phyloP scores from a whole-genome alignment of 768 basidiomycete genomes.

The Candolleomyces efflorescens region DNA sequence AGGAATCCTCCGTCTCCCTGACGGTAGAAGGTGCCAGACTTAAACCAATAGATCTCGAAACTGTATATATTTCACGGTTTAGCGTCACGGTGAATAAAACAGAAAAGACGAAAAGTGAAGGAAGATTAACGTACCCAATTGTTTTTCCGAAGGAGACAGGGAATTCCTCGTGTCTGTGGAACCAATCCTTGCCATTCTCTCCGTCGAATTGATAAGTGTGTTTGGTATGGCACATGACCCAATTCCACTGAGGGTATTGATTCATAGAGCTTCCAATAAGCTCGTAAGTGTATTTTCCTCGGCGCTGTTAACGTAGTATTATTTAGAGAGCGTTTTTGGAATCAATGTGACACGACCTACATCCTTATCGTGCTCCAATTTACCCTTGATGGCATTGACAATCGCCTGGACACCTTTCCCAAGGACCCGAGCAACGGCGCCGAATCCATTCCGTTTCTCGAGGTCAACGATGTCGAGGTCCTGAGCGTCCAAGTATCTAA shows the following conservation, averaged over 20 bases:
- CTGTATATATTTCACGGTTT: slow-evolving; percentile 1
- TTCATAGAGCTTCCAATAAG: not conserved
- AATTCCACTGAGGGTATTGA: slow-evolving; percentile 15
- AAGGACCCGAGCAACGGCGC: not conserved
- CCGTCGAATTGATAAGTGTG: slow-evolving; percentile 7
- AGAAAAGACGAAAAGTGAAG: not conserved
- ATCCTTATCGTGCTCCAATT: not conserved
- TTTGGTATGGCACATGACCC: slow-evolving; percentile 11
- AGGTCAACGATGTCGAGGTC: not conserved
- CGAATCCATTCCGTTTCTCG: not conserved
- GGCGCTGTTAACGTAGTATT: not conserved
- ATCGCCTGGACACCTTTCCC: not conserved
- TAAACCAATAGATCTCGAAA: slow-evolving; percentile 21
- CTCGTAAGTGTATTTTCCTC: not conserved
- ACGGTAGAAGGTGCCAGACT: slow-evolving; percentile 15
- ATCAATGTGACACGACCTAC: not conserved
- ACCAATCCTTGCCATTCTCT: slow-evolving; percentile 6
- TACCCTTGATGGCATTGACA: not conserved
- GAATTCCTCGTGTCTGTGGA: slow-evolving; percentile 7
- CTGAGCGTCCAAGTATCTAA: not conserved
- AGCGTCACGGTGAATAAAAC: not conserved
- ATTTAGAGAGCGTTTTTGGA: no score
- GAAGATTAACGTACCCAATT: slow-evolving; percentile 15
- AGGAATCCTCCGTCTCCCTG: slow-evolving; percentile 20
- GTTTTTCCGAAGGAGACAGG: slow-evolving; percentile 12